Conservation (phyloP, 2,329 filamentous ascomycete genomes). For the Falciphora oryzae region DNA sequence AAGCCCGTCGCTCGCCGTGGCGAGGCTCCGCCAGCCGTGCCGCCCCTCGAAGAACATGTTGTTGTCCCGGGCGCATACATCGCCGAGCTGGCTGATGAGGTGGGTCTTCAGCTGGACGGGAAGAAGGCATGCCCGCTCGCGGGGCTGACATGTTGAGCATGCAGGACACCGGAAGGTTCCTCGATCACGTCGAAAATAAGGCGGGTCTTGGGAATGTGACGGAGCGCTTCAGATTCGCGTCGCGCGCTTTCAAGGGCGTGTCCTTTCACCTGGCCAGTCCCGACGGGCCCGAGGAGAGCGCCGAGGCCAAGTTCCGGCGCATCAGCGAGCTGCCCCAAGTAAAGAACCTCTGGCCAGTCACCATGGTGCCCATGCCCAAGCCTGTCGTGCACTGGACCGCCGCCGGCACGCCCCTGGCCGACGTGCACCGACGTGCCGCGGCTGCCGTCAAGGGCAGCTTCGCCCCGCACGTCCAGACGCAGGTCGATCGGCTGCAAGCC, state of each 20-base stretch:
- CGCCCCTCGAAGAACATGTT: background rate
- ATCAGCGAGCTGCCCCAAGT: conserved; percentile 15
- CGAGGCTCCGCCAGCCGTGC: no score
- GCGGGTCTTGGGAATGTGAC: background rate
- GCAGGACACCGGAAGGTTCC: background rate
- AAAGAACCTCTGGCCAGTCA: conserved; percentile 14
- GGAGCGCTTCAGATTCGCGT: conserved; percentile 10
- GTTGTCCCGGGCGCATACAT: conserved; percentile 5
- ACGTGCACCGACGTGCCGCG: no score
- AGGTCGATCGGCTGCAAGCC: conserved; percentile 22
- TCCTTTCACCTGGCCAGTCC: conserved; percentile 12
- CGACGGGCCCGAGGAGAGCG: no score
- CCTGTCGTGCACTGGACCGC: background rate
- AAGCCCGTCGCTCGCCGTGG: no score
- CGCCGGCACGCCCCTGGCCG: background rate
- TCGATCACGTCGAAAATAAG: background rate
- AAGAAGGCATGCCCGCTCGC: no score
- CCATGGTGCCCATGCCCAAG: conserved; percentile 13
- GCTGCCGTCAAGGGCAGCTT: background rate
- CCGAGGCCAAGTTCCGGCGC: conserved; percentile 7
- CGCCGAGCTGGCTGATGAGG: background rate
- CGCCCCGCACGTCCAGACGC: conserved; percentile 9
- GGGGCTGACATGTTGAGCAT: no score
- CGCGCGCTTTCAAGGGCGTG: conserved; percentile 14
- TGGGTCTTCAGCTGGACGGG: no score